phyloP scores from a whole-genome alignment of 108 stramenopile genomes.

The Cyclotella sp. region DNA sequence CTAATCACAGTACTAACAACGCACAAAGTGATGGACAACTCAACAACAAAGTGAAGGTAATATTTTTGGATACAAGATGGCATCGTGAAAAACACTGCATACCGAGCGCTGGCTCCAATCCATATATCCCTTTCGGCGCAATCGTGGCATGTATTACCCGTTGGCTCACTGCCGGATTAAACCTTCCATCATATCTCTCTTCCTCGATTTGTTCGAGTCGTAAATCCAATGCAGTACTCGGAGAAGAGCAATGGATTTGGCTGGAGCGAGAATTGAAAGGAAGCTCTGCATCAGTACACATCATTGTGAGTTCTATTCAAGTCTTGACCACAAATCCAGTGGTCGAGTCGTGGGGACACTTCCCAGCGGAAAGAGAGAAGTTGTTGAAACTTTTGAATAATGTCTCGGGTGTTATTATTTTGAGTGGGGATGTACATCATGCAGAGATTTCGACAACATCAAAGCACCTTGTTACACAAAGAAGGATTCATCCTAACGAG shows the following conservation, averaged over 20 bases:
- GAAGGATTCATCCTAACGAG: constrained; percentile 7
- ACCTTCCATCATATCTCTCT: constrained; percentile 38
- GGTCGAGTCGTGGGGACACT: constrained; percentile 91
- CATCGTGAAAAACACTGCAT: constrained; percentile 79
- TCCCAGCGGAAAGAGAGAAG: constrained; percentile 69
- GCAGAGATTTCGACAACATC: constrained; percentile 71
- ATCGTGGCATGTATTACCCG: constrained; percentile 74
- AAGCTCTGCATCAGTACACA: constrained; percentile 58
- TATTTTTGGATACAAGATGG: constrained; percentile 88
- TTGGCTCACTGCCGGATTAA: constrained; percentile 73
- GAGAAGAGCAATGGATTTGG: constrained; percentile 89
- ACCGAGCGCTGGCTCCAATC: constrained; percentile 63
- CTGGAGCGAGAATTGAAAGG: constrained; percentile 58
- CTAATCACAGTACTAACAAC: neutral
- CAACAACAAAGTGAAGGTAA: constrained; percentile 57
- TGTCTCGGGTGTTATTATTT: constrained; percentile 36
- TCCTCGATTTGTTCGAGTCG: constrained; percentile 36
- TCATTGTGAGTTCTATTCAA: constrained; percentile 84
- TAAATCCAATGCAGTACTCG: constrained; percentile 59
- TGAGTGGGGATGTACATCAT: constrained; percentile 90
- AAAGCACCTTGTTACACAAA: neutral
- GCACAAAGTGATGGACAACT: constrained; percentile 6
- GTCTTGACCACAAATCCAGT: constrained; percentile 86
- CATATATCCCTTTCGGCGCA: constrained; percentile 50
- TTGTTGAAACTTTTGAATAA: constrained; percentile 61